Conservation (phyloP, 1,284 basidiomycete genomes). For the Uromyces viciae-fabae region DNA sequence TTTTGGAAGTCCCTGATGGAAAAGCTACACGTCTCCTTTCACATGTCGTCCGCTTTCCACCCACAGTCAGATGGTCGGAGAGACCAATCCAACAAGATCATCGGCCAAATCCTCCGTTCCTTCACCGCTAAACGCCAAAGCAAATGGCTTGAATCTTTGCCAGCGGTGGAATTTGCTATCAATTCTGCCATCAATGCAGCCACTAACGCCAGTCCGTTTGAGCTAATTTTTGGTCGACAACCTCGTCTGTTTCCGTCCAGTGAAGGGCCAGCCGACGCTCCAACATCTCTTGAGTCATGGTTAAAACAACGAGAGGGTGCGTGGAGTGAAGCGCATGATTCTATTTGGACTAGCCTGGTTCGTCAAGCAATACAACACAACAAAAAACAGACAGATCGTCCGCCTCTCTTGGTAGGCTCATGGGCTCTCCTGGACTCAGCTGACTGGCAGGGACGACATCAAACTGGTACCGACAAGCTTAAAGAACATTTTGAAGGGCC, state of each 20-base stretch:
- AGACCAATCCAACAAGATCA: slow-evolving; percentile 55
- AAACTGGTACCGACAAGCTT: not conserved
- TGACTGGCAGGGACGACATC: not conserved
- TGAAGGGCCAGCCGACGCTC: not conserved
- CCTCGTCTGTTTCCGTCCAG: not conserved
- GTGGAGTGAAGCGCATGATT: not conserved
- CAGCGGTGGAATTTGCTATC: not conserved
- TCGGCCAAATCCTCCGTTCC: slow-evolving; percentile 50
- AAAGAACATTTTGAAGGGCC: not conserved
- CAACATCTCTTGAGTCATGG: not conserved
- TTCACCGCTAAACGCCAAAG: not conserved
- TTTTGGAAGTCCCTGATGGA: not conserved
- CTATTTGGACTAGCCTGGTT: not conserved
- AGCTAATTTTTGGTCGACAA: not conserved
- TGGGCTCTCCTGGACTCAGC: not conserved
- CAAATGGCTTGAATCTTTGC: not conserved
- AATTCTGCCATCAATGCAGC: not conserved
- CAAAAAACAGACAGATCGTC: not conserved
- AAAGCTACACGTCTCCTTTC: not conserved
- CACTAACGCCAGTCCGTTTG: not conserved
- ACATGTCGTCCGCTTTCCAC: slow-evolving; percentile 49
- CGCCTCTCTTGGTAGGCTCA: not conserved
- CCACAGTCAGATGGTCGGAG: slow-evolving; percentile 51
- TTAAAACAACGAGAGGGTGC: not conserved
- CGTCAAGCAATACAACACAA: not conserved